Evolutionary conservation across 345 rosid genomes (phyloP).

Genomic region (Brassica carinata): DNA sequence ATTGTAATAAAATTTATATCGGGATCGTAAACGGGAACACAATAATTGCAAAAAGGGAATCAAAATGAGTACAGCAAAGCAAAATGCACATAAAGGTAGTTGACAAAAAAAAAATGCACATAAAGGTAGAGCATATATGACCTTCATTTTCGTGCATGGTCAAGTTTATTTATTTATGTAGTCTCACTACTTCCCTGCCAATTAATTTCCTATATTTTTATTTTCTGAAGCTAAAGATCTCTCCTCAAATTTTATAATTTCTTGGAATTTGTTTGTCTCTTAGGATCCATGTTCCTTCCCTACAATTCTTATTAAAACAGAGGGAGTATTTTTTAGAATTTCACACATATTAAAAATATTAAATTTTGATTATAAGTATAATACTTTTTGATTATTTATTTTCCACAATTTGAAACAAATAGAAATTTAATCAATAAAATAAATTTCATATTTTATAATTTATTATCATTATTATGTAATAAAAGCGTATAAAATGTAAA

Average conservation of each 20-base stretch:
- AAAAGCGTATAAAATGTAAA: too few species aligned
- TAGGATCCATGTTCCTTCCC: constrained; percentile 38
- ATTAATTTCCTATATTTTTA: constrained; percentile 3
- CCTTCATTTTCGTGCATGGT: too few species aligned
- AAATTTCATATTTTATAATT: too few species aligned
- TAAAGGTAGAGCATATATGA: constrained; percentile 1
- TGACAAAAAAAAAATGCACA: constrained; percentile 15
- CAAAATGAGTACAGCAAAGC: constrained; percentile 34
- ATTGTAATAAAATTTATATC: constrained; percentile 16
- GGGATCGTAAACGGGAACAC: constrained; percentile 38
- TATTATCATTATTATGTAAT: too few species aligned
- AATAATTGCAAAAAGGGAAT: constrained; percentile 36
- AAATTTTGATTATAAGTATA: too few species aligned
- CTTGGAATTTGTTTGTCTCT: constrained; percentile 43
- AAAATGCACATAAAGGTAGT: constrained; percentile 17
- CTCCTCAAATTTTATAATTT: constrained; percentile 41
- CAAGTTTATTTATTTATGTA: too few species aligned
- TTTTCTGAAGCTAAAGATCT: constrained; percentile 25
- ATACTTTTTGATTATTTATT: too few species aligned
- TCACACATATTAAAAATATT: too few species aligned
- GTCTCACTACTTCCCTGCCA: constrained; percentile 13
- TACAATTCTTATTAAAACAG: constrained; percentile 24
- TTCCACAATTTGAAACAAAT: too few species aligned
- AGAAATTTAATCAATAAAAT: too few species aligned
- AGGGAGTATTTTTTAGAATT: too few species aligned